Conservation (phyloP, 2,329 filamentous ascomycete genomes). For the Leptographium galeiforme region DNA sequence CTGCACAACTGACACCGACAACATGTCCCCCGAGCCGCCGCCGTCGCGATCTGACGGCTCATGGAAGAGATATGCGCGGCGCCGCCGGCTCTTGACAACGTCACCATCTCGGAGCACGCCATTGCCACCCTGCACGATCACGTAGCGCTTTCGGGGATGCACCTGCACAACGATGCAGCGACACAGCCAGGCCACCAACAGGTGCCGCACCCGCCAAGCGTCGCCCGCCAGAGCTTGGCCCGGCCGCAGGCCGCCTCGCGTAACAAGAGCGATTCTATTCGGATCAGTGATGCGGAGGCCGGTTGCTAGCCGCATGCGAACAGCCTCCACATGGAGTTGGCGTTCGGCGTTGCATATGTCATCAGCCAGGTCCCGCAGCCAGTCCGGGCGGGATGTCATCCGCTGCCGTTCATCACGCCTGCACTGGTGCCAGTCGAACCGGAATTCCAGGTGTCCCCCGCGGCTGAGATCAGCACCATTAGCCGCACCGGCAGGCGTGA, state of each 20-base stretch:
- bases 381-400: neutral
- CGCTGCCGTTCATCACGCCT: neutral
- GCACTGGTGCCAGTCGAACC: neutral
- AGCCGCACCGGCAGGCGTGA: neutral
- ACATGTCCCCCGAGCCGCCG: neutral
- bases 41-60: conserved; percentile 3
- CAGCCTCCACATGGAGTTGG: neutral
- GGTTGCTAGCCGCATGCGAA: neutral
- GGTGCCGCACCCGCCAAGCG: conserved; percentile 17
- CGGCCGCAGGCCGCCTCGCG: conserved; percentile 17
- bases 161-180: conserved; percentile 18
- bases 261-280: conserved; percentile 17
- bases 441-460: neutral
- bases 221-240: conserved; percentile 18
- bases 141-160: conserved; percentile 10
- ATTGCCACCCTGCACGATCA: conserved; percentile 15
- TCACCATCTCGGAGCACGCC: conserved; percentile 5
- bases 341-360: neutral
- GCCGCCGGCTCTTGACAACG: conserved; percentile 1
- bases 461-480: neutral
- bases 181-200: conserved; percentile 18
- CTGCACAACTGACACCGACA: conserved; percentile 3
- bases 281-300: conserved; percentile 14
- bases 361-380: neutral
- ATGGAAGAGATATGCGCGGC: conserved; percentile 21